phyloP scores from a whole-genome alignment of 306 rosid species.

The Trifolium fragiferum region DNA sequence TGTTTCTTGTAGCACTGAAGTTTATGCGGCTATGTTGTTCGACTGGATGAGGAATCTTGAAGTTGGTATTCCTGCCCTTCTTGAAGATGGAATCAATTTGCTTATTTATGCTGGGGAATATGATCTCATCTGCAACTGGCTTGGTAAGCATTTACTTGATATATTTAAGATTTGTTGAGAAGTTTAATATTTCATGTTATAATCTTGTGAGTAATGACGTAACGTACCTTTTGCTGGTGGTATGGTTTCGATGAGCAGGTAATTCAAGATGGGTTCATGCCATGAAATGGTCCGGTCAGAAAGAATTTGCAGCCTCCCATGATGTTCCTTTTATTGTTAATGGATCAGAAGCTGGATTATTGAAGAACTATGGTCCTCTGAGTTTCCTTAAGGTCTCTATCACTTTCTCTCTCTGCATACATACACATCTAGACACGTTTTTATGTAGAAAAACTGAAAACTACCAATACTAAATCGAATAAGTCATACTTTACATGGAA shows the following conservation, averaged over 20 bases:
- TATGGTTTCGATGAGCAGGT: slow-evolving; percentile 56
- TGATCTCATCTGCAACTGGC: slow-evolving; percentile 98
- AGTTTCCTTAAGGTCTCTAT: slow-evolving; percentile 79
- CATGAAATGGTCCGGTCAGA: slow-evolving; percentile 92
- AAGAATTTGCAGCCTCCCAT: slow-evolving; percentile 63
- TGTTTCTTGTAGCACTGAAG: slow-evolving; percentile 86
- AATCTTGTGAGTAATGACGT: slow-evolving; percentile 28
- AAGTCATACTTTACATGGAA: background rate
- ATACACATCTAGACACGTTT: background rate
- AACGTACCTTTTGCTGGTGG: slow-evolving; percentile 24
- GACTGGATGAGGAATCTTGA: slow-evolving; percentile 96
- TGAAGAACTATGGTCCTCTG: slow-evolving; percentile 78
- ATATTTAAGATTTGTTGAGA: slow-evolving; percentile 14
- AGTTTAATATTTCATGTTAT: slow-evolving; percentile 36
- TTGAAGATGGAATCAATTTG: slow-evolving; percentile 81
- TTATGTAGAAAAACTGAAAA: slow-evolving; percentile 4
- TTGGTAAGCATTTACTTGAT: slow-evolving; percentile 56
- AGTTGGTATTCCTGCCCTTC: slow-evolving; percentile 90
- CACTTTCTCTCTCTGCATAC: slow-evolving; percentile 28
- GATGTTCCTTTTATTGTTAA: slow-evolving; percentile 74
- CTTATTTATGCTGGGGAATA: slow-evolving; percentile 94
- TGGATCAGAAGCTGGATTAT: slow-evolving; percentile 77
- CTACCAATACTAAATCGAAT: slow-evolving; percentile 19
- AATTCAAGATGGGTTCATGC: slow-evolving; percentile 97
- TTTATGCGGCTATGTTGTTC: slow-evolving; percentile 73